Evolutionary conservation across 192 early-diverging fungal species (phyloP).

Genomic region (Neocallimastix lanati): DNA sequence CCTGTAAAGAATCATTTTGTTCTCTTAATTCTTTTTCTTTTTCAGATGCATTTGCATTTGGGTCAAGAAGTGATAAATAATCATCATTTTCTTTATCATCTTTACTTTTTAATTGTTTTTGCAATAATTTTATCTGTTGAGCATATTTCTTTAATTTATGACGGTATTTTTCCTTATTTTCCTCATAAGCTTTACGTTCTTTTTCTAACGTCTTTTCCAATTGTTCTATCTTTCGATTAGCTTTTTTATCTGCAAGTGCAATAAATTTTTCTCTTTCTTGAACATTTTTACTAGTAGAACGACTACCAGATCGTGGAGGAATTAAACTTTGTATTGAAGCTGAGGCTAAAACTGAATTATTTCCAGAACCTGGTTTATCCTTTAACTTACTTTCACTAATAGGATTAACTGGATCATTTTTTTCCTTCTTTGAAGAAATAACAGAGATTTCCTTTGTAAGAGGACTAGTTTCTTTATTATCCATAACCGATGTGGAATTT

Average conservation of each 20-base stretch:
- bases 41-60: neutral
- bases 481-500: neutral
- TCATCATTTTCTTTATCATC: neutral
- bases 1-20: neutral
- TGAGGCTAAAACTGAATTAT: neutral
- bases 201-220: neutral
- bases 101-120: neutral
- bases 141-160: neutral
- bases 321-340: neutral
- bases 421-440: neutral
- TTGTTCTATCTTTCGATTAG: neutral
- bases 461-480: neutral
- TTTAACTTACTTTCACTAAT: neutral
- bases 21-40: neutral
- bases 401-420: neutral
- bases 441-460: neutral
- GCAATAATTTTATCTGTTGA: neutral
- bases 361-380: neutral
- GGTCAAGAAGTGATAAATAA: neutral
- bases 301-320: neutral
- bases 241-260: neutral
- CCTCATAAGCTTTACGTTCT: neutral
- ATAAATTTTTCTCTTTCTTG: neutral
- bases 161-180: neutral
- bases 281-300: neutral